phyloP scores from a whole-genome alignment of 2,329 filamentous ascomycete genomes.

The Colletotrichum aenigma region DNA sequence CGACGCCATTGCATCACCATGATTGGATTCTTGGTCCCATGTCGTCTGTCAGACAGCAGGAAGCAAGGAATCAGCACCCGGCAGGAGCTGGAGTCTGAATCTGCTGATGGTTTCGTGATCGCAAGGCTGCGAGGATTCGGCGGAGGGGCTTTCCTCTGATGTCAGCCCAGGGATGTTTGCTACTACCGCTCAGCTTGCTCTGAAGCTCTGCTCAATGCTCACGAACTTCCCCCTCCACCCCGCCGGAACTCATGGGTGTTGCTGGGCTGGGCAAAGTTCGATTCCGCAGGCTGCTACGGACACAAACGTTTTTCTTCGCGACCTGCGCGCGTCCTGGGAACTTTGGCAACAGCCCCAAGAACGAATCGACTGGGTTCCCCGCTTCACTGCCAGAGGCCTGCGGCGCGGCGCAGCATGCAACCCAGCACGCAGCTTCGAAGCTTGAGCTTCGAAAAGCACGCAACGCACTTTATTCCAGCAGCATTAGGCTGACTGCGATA shows the following conservation, averaged over 20 bases:
- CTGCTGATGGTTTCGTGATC: conserved; percentile 2
- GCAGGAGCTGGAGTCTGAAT: not conserved
- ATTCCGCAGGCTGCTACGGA: not conserved
- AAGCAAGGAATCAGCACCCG: not conserved
- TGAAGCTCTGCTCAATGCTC: not conserved
- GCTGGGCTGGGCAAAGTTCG: not conserved
- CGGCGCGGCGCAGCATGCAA: not conserved
- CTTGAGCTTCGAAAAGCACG: not conserved
- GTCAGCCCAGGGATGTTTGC: not conserved
- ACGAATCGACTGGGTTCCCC: conserved; percentile 6
- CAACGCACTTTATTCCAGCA: not conserved
- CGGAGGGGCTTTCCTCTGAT: not conserved
- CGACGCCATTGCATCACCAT: not conserved
- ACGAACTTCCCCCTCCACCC: not conserved
- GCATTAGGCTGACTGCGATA: not conserved
- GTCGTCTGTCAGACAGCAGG: not conserved
- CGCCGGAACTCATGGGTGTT: conserved; percentile 1
- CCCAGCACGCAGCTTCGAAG: not conserved
- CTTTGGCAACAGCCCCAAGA: not conserved
- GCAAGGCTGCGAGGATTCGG: conserved; percentile 1
- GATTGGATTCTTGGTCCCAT: not conserved
- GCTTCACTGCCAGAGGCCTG: conserved; percentile 1
- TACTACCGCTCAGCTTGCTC: not conserved
- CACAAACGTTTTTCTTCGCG: not conserved
- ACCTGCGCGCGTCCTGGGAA: not conserved